These are phyloP conservation scores for Amanita muscaria DNA, from an alignment of 768 basidiomycete genomes.

Conservation along the genomic window DNA sequence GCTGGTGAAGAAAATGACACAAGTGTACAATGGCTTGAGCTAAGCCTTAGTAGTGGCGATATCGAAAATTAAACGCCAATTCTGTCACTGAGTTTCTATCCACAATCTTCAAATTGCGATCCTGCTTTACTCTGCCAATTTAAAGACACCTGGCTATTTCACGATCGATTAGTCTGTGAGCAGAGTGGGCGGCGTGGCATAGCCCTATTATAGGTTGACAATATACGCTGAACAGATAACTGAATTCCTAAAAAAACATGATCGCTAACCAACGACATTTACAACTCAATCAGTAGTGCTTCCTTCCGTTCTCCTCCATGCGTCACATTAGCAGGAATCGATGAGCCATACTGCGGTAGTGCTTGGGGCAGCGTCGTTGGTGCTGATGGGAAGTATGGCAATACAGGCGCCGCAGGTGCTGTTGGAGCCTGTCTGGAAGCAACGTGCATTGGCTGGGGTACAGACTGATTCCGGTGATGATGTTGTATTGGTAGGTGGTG, in stretches of 20 bases:
- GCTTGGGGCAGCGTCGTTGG: constrained; percentile 50
- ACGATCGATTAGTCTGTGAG: too few relatives aligned
- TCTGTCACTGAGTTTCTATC: neutral
- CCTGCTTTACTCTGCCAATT: too few relatives aligned
- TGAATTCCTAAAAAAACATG: too few relatives aligned
- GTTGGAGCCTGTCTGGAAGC: constrained; percentile 15
- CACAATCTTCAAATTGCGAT: neutral
- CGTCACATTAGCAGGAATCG: constrained; percentile 37
- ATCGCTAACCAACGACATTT: too few relatives aligned
- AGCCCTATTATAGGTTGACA: too few relatives aligned
- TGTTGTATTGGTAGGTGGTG: constrained; percentile 16
- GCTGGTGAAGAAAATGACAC: constrained; percentile 30
- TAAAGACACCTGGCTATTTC: too few relatives aligned
- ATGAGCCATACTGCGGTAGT: constrained; percentile 41
- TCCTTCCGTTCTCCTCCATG: constrained; percentile 63
- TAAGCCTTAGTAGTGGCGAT: too few relatives aligned
- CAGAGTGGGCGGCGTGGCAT: too few relatives aligned
- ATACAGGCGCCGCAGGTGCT: constrained; percentile 22
- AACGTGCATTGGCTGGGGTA: constrained; percentile 11
- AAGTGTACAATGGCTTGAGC: constrained; percentile 20
- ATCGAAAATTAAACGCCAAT: too few relatives aligned
- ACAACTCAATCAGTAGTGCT: constrained; percentile 47
- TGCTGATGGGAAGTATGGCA: constrained; percentile 58
- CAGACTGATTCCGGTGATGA: constrained; percentile 8
- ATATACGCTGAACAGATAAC: too few relatives aligned